These are phyloP conservation scores for Hymenoscyphus fraxineus DNA, from an alignment of 2,329 filamentous ascomycete genomes.

Conservation along the genomic window DNA sequence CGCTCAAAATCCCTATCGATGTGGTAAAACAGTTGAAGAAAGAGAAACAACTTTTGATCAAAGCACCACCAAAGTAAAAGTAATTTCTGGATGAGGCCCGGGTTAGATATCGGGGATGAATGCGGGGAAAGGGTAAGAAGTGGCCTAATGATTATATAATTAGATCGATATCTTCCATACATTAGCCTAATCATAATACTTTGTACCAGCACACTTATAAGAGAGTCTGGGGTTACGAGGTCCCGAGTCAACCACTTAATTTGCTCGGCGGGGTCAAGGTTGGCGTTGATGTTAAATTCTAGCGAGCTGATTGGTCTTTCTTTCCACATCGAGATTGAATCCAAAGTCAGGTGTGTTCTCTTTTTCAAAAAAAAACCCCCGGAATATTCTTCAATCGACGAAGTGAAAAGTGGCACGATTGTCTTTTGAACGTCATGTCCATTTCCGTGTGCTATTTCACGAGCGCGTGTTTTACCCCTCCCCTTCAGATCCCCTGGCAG, in stretches of 20 bases:
- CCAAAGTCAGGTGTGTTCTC: not conserved
- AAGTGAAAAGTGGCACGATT: too few species aligned
- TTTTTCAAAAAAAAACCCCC: too few species aligned
- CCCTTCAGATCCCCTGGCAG: not conserved
- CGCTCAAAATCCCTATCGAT: constrained; percentile 54
- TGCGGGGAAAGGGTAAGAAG: not conserved
- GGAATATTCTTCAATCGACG: too few species aligned
- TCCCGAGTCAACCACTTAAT: not conserved
- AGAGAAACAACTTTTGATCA: constrained; percentile 52
- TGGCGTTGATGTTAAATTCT: not conserved
- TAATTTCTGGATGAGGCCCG: not conserved
- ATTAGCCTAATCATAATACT: not conserved
- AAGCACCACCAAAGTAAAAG: not conserved
- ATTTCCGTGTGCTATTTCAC: not conserved
- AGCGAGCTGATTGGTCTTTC: not conserved
- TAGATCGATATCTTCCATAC: not conserved
- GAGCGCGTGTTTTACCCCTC: too few species aligned
- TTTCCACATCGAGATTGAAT: not conserved
- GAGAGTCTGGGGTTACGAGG: not conserved
- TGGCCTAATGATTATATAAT: not conserved
- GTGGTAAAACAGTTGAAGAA: constrained; percentile 57
- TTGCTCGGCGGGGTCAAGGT: not conserved
- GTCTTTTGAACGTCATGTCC: not conserved
- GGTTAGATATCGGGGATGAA: not conserved
- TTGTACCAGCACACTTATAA: not conserved